A percentile compares a stretch with the other conserved stretches of the same genome.
These are phyloP conservation scores for Dryadomyces quercus-mongolicae DNA, from an alignment of 2,329 filamentous ascomycete species.

Conservation along the genomic window DNA sequence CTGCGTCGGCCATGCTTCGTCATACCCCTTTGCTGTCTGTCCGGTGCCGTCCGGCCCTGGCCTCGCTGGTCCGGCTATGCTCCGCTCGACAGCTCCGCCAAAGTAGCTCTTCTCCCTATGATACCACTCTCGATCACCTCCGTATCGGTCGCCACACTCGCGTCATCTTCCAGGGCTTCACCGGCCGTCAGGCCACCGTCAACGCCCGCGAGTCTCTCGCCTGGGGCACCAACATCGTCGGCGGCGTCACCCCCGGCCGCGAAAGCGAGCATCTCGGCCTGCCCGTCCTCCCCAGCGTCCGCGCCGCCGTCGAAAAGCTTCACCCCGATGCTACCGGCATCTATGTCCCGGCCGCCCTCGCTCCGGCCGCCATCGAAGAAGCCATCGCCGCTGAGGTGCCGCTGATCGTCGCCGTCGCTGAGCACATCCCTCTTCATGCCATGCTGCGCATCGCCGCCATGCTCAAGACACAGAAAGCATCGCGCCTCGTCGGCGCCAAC, in stretches of 20 bases:
- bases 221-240: conserved; percentile 72
- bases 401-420: conserved; percentile 65
- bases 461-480: conserved; percentile 57
- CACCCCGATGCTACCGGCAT: conserved; percentile 70
- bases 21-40: background rate
- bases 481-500: conserved; percentile 67
- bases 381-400: conserved; percentile 70
- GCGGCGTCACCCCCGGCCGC: conserved; percentile 57
- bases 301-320: conserved; percentile 53
- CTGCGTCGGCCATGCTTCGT: background rate
- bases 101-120: conserved; percentile 12
- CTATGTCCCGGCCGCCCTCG: conserved; percentile 66
- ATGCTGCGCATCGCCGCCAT: conserved; percentile 60
- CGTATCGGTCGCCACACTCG: conserved; percentile 26
- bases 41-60: too few species aligned
- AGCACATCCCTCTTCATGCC: conserved; percentile 69
- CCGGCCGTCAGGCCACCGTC: conserved; percentile 47
- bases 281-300: conserved; percentile 58
- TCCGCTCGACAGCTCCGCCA: background rate
- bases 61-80: too few species aligned
- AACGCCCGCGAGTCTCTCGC: conserved; percentile 65
- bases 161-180: conserved; percentile 30
- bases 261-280: conserved; percentile 47
- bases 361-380: conserved; percentile 62
- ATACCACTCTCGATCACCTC: conserved; percentile 23